Evolutionary conservation across 176 grass and related monocot species (phyloP).

Genomic region (Carex pumila): DNA sequence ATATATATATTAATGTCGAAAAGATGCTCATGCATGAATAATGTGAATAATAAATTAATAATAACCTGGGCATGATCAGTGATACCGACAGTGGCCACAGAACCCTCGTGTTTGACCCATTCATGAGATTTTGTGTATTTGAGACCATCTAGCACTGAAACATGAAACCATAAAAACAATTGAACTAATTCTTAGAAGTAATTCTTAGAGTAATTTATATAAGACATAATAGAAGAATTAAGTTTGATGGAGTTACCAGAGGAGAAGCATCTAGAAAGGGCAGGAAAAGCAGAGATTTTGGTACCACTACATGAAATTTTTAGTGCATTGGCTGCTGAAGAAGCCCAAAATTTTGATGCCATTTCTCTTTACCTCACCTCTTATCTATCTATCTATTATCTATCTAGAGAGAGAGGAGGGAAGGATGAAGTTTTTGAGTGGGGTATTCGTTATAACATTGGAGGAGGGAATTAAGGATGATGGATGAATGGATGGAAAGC

Average conservation of each 20-base stretch:
- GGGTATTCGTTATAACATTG: conserved; percentile 22
- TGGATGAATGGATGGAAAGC: conserved; percentile 29
- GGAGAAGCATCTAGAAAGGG: conserved; percentile 20
- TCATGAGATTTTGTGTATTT: conserved; percentile 51
- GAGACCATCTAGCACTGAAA: conserved; percentile 44
- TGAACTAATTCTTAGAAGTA: neutral
- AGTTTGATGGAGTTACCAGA: neutral
- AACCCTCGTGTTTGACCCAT: conserved; percentile 57
- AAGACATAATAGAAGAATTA: neutral
- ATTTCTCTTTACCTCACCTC: conserved; percentile 18
- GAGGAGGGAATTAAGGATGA: conserved; percentile 1
- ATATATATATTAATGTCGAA: neutral
- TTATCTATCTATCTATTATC: neutral
- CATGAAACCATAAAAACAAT: neutral
- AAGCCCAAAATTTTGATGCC: conserved; percentile 49
- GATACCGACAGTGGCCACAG: conserved; percentile 74
- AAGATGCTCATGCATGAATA: neutral
- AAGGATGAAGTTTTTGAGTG: conserved; percentile 19
- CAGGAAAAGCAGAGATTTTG: conserved; percentile 12
- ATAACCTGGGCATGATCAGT: conserved; percentile 87
- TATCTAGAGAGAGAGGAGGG: conserved; percentile 1
- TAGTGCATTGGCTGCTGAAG: conserved; percentile 26
- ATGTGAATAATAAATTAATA: neutral
- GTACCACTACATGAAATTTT: conserved; percentile 10
- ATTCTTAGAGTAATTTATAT: neutral